Conservation (phyloP, 345 rosid genomes). For the Eucalyptus curtisii region DNA sequence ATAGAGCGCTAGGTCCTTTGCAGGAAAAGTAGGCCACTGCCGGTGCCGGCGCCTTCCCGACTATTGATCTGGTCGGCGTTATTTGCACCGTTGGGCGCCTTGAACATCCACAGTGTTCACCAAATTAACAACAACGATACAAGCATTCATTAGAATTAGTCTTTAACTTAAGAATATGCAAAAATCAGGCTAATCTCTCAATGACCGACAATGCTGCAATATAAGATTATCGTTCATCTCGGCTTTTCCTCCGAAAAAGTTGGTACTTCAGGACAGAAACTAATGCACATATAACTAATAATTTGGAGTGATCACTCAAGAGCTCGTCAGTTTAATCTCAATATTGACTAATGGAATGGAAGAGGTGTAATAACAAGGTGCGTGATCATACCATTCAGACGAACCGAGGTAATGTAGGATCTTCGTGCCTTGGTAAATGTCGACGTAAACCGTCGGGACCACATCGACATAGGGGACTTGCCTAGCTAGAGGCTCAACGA, state of each 20-base stretch:
- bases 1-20: conserved; percentile 45
- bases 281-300: background rate
- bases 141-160: background rate
- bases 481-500: conserved; percentile 34
- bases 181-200: background rate
- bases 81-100: conserved; percentile 24
- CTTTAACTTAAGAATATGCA: background rate
- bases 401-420: conserved; percentile 29
- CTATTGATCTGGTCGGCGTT: conserved; percentile 11
- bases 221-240: background rate
- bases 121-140: background rate
- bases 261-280: background rate
- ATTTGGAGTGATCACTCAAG: background rate
- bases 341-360: background rate
- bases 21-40: conserved; percentile 27
- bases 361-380: background rate
- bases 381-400: conserved; percentile 9
- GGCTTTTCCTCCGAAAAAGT: background rate
- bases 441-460: conserved; percentile 45
- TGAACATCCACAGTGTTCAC: background rate
- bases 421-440: conserved; percentile 36
- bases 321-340: background rate
- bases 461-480: conserved; percentile 32
- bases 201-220: background rate
- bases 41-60: conserved; percentile 31